phyloP scores from a whole-genome alignment of 352 stramenopile genomes.

The Aphanomyces euteiches region DNA sequence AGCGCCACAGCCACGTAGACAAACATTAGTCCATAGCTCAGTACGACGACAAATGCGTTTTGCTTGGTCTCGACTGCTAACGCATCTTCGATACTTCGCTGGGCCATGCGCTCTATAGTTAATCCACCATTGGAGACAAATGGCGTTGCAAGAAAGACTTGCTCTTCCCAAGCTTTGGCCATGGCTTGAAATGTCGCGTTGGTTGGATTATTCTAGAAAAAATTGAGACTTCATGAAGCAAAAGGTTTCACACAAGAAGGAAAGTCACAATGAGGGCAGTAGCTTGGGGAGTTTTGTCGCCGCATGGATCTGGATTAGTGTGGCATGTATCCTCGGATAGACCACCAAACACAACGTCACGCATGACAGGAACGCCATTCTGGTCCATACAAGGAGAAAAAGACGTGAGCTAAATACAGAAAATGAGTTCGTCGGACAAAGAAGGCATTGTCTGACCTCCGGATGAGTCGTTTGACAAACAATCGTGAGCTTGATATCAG shows the following conservation, averaged over 20 bases:
- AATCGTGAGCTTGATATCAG: constrained; percentile 82
- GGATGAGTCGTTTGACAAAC: constrained; percentile 78
- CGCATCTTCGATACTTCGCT: constrained; percentile 80
- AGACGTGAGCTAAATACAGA: constrained; percentile 22
- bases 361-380: constrained; percentile 87
- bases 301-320: constrained; percentile 79
- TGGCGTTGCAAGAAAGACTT: constrained; percentile 58
- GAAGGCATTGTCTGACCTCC: constrained; percentile 7
- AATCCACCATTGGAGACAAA: constrained; percentile 34
- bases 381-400: constrained; percentile 80
- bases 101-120: constrained; percentile 80
- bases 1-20: constrained; percentile 84
- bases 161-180: constrained; percentile 74
- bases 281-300: constrained; percentile 65
- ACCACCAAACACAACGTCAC: constrained; percentile 83
- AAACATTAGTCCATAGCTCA: constrained; percentile 90
- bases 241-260: constrained; percentile 41
- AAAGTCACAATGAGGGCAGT: constrained; percentile 85
- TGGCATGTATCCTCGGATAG: constrained; percentile 59
- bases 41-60: constrained; percentile 83
- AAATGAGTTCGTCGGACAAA: not conserved
- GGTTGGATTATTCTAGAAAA: constrained; percentile 50
- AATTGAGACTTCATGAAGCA: not conserved
- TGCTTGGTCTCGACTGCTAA: constrained; percentile 80
- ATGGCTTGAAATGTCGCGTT: constrained; percentile 73